These are phyloP conservation scores for Xylaria grammica DNA, from an alignment of 495 filamentous ascomycete genomes.

Conservation along the genomic window DNA sequence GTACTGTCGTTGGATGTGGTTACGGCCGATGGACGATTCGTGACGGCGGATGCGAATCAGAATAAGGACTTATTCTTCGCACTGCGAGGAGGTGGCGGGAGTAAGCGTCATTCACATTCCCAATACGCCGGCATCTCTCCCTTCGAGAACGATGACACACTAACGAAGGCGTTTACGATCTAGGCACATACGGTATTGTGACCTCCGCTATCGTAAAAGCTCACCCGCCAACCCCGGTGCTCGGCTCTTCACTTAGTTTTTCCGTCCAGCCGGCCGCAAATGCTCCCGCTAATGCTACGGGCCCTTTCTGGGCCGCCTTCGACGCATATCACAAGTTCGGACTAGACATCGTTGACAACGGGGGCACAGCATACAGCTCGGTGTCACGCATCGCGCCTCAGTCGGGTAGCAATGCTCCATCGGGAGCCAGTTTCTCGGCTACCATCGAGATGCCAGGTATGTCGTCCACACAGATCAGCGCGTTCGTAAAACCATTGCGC, in stretches of 20 bases:
- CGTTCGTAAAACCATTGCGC: conserved; percentile 54
- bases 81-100: conserved; percentile 62
- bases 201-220: conserved; percentile 50
- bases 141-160: background rate
- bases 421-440: conserved; percentile 32
- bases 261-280: conserved; percentile 44
- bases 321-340: conserved; percentile 37
- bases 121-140: background rate
- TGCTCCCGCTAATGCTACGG: conserved; percentile 29
- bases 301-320: conserved; percentile 34
- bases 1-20: conserved; percentile 60
- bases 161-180: conserved; percentile 1
- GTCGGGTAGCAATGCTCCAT: conserved; percentile 23
- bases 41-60: conserved; percentile 54
- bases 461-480: conserved; percentile 33
- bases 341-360: conserved; percentile 31
- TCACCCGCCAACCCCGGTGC: conserved; percentile 33
- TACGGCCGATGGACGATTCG: conserved; percentile 57
- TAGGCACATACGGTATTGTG: conserved; percentile 58
- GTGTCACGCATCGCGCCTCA: conserved; percentile 24
- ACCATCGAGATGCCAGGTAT: conserved; percentile 39
- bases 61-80: conserved; percentile 69
- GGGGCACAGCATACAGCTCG: conserved; percentile 36
- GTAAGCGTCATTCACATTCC: conserved; percentile 28
- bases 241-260: conserved; percentile 32